Evolutionary conservation across 805 yeast species (phyloP), one percentile per base, ranked within the genome.

Genomic region (Saccharomycopsis fermentans): DNA sequence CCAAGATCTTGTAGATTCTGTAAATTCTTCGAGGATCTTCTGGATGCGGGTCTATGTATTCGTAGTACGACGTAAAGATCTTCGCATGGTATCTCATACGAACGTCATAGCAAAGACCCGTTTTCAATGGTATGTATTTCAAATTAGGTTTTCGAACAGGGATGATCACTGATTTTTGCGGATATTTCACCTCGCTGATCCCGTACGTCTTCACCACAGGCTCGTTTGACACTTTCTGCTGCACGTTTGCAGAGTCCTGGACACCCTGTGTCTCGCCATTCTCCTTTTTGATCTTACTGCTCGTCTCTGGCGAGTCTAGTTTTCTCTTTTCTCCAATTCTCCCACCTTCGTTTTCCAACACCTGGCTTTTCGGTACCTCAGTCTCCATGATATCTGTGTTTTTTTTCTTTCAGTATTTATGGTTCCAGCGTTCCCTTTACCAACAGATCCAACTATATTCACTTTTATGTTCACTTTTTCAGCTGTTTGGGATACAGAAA

Each of bases 41-140:
- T 4, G 99, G 99, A 69, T 94, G 99, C 1, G 98, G 99, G 68
- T 94, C 99, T 56, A 92, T 89, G 71, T 92, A 92, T 70, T 92
- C 97, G 66, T 82, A 87, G 65, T 92, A 89, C 1, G 94, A 86
- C 2, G 96, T 89, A 73, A 87, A 91, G 56, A 94, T 85, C 68
- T 90, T 89, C 43, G 97, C 96, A 70, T 94, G 99, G 70, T 92
- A 94, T 62, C 99, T 79, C 98, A 94, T 94, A 63, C 98, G 78
- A 21, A 90, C 97, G 70, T 94, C 99, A 71, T 94, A 94, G 60
- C 96, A 92, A 6, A 94, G 74, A 0, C 99, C 99, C 0, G 99
- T 92, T 69, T 90, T 92, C 66, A 87, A 73, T 1, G 87, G 88
- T 26, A 80, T 77, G 68, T 87, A 87, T 27, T 52, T 54, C 34